Percentiles rank a stretch among this genome's conserved stretches.
phyloP scores from a whole-genome alignment of 208 protist genomes.

The Phytomonas sp. region DNA sequence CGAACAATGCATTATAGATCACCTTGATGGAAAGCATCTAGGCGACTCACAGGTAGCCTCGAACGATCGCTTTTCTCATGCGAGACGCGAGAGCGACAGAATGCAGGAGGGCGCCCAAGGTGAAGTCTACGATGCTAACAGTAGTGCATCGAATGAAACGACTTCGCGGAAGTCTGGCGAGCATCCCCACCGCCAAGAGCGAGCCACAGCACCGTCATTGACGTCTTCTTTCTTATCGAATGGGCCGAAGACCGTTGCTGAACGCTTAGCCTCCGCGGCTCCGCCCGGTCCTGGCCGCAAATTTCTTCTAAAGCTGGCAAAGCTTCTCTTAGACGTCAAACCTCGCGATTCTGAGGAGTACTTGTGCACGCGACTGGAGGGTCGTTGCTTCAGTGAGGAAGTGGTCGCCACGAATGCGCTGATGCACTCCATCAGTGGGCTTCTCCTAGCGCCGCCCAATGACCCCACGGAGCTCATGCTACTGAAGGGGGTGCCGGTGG shows the following conservation, averaged over 20 bases:
- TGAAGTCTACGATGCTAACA: not conserved
- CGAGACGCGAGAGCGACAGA: not conserved
- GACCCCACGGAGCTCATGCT: constrained; percentile 37
- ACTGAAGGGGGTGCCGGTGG: constrained; percentile 36
- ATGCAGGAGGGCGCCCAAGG: constrained; percentile 4
- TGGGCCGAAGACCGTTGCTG: constrained; percentile 27
- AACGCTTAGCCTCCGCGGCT: constrained; percentile 35
- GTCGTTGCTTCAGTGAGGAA: constrained; percentile 36
- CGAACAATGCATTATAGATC: constrained; percentile 45
- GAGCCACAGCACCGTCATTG: not conserved
- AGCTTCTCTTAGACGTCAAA: constrained; percentile 34
- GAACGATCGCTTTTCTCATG: not conserved
- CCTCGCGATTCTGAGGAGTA: constrained; percentile 53
- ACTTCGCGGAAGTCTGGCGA: not conserved
- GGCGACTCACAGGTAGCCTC: not conserved
- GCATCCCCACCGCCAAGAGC: not conserved
- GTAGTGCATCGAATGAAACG: not conserved
- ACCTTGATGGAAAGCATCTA: constrained; percentile 20
- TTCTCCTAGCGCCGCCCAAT: constrained; percentile 19
- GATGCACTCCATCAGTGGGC: constrained; percentile 16
- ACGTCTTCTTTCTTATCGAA: constrained; percentile 17
- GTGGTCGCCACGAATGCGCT: constrained; percentile 18
- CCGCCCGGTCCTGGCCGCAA: constrained; percentile 19
- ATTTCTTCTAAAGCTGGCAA: constrained; percentile 24
- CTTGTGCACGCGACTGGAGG: constrained; percentile 41